Evolutionary conservation across 208 protist genomes (phyloP).

Genomic region (Trypanosoma brucei): DNA sequence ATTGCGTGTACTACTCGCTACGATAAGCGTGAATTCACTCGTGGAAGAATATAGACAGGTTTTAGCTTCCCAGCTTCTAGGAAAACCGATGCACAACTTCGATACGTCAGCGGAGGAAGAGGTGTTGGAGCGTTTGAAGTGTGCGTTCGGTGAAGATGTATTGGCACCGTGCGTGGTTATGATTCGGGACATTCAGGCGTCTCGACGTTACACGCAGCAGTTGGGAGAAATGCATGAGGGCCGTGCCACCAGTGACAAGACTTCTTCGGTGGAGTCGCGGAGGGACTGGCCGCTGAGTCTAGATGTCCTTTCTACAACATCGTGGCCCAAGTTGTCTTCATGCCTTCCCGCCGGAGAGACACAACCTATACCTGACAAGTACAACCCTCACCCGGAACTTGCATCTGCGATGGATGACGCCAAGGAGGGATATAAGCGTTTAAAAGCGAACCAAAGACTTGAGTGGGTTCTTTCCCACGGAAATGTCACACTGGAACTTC

Average conservation of each 20-base stretch:
- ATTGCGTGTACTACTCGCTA: slow-evolving; percentile 73
- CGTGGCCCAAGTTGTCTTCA: slow-evolving; percentile 53
- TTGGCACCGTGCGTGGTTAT: slow-evolving; percentile 76
- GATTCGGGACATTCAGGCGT: slow-evolving; percentile 79
- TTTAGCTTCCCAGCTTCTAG: slow-evolving; percentile 62
- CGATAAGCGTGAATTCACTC: slow-evolving; percentile 51
- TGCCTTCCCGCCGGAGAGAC: slow-evolving; percentile 24
- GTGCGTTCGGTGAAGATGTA: slow-evolving; percentile 72
- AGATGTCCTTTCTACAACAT: slow-evolving; percentile 65
- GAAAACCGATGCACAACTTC: slow-evolving; percentile 72
- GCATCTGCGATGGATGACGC: slow-evolving; percentile 48
- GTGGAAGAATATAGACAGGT: slow-evolving; percentile 74
- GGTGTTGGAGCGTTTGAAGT: slow-evolving; percentile 83
- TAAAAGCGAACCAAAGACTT: slow-evolving; percentile 67
- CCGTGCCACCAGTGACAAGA: neutral
- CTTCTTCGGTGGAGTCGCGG: neutral
- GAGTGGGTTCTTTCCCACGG: slow-evolving; percentile 62
- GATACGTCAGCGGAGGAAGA: slow-evolving; percentile 79
- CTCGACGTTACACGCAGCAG: slow-evolving; percentile 61
- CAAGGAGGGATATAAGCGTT: slow-evolving; percentile 45
- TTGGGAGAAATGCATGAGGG: slow-evolving; percentile 30
- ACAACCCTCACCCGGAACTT: slow-evolving; percentile 56
- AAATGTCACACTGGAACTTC: slow-evolving; percentile 53
- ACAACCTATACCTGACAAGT: slow-evolving; percentile 31
- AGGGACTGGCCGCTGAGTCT: slow-evolving; percentile 35